phyloP scores from a whole-genome alignment of 345 rosid genomes.

The Dimocarpus longan region DNA sequence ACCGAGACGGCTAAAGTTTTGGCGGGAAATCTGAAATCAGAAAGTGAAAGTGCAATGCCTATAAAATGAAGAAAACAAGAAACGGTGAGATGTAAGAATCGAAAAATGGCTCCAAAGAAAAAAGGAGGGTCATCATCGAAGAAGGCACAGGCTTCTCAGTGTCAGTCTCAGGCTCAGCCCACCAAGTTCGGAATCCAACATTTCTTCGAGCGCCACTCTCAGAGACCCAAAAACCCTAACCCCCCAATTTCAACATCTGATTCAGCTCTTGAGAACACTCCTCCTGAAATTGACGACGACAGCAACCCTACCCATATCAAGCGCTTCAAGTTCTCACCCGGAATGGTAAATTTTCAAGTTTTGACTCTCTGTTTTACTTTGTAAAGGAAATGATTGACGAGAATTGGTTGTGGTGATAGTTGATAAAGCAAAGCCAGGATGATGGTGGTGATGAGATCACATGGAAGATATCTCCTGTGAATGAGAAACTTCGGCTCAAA shows the following conservation, averaged over 20 bases:
- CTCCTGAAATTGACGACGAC: slow-evolving; percentile 21
- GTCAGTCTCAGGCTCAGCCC: slow-evolving; percentile 50
- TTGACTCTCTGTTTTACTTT: not conserved
- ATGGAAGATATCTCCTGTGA: slow-evolving; percentile 96
- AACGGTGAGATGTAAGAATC: not conserved
- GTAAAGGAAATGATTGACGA: not conserved
- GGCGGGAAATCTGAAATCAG: slow-evolving; percentile 23
- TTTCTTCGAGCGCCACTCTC: slow-evolving; percentile 79
- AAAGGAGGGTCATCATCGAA: slow-evolving; percentile 45
- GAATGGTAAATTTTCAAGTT: slow-evolving; percentile 54
- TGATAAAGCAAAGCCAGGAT: slow-evolving; percentile 93
- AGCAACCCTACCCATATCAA: slow-evolving; percentile 35
- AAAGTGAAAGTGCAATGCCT: not conserved
- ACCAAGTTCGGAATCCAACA: slow-evolving; percentile 76
- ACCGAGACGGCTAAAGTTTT: not conserved
- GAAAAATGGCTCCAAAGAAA: slow-evolving; percentile 73
- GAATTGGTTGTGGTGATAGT: slow-evolving; percentile 33
- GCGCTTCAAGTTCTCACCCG: slow-evolving; percentile 86
- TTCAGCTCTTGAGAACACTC: slow-evolving; percentile 5
- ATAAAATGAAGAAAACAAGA: not conserved
- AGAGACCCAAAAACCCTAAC: slow-evolving; percentile 33
- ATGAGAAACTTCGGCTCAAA: slow-evolving; percentile 67
- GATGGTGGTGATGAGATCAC: slow-evolving; percentile 83
- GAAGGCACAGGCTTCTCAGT: slow-evolving; percentile 42
- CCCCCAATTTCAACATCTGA: not conserved